phyloP scores from a whole-genome alignment of 306 rosid species.

The Corylus avellana region DNA sequence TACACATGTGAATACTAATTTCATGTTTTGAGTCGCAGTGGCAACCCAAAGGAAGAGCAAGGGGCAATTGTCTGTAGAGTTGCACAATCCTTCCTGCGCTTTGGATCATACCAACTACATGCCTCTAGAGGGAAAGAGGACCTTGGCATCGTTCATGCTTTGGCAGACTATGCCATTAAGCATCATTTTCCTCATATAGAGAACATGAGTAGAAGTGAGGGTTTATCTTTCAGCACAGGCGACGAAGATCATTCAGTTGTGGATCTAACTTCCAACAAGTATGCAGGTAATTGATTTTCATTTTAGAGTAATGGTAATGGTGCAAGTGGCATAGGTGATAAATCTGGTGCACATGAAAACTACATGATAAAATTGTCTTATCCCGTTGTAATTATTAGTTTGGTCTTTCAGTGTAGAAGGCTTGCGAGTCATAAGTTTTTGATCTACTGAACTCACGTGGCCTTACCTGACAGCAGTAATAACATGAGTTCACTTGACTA shows the following conservation, averaged over 20 bases:
- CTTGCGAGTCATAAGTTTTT: background rate
- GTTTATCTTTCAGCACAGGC: slow-evolving; percentile 84
- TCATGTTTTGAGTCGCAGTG: slow-evolving; percentile 49
- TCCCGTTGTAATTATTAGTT: background rate
- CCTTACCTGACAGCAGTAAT: background rate
- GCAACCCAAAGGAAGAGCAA: slow-evolving; percentile 92
- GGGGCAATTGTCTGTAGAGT: slow-evolving; percentile 96
- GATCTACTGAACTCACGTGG: background rate
- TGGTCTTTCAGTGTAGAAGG: background rate
- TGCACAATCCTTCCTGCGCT: slow-evolving; percentile 87
- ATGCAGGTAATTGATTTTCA: slow-evolving; percentile 68
- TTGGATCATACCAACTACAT: slow-evolving; percentile 95
- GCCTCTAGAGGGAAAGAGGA: slow-evolving; percentile 82
- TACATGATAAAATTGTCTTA: background rate
- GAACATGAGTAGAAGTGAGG: slow-evolving; percentile 81
- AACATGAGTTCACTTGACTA: background rate
- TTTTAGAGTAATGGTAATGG: background rate
- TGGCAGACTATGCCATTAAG: slow-evolving; percentile 86
- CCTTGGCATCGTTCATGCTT: slow-evolving; percentile 64
- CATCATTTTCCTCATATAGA: slow-evolving; percentile 91
- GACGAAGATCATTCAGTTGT: slow-evolving; percentile 72
- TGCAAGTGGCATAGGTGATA: background rate
- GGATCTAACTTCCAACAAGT: slow-evolving; percentile 95
- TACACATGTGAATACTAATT: background rate
- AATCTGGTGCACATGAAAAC: background rate